Evolutionary conservation across 2,329 filamentous ascomycete genomes (phyloP), one percentile per base, ranked within the genome.

Genomic region (Cordyceps pruinosa): DNA sequence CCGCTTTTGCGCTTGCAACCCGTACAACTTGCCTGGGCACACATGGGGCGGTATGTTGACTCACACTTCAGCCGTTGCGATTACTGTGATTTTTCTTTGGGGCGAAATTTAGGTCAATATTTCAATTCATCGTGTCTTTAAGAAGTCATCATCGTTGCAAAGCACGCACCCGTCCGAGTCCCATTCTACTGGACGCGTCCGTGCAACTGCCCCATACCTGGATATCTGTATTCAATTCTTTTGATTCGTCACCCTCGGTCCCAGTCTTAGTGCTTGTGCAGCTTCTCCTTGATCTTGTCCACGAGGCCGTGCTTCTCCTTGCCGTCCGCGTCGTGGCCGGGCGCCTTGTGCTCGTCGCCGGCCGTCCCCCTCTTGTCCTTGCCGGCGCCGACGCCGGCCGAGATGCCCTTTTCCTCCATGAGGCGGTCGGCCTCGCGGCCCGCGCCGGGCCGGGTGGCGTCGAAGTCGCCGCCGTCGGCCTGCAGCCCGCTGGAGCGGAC

Each of bases 401-500:
- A 8, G 45, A 63, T 45, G 8, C 66, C 69, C 59, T 72, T 72
- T 59, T 70, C 55, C 47, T 71, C 69, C 65, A 72, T 59, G 19
- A 72, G 62, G 2, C 86, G 79, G 62, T 87, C 84, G 60, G 86
- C 86, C 68, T 89, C 86, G 35, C 70, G 73, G 3, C 84, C 85
- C 12, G 86, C 86, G 12, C 86, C 86, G 0, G 84, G 79, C 59
- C 79, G 79, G 8, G 77, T 72, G 4, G 81, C 84, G 63, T 88
- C 86, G 65, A 88, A 87, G 63, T 88, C 77, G 6, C 86, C 85
- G 1, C 86, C 85, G 39, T 89, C 85, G 17, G 84, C 82, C 34
- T 74, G 70, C 28, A 87, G 67, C 0, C 85, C 86, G 1, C 75
- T 77, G 23, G 77, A 78, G 69, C 78, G 81, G 61, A 86, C 75